phyloP scores from a whole-genome alignment of 345 rosid genomes.

The Lenwebbia sp. region DNA sequence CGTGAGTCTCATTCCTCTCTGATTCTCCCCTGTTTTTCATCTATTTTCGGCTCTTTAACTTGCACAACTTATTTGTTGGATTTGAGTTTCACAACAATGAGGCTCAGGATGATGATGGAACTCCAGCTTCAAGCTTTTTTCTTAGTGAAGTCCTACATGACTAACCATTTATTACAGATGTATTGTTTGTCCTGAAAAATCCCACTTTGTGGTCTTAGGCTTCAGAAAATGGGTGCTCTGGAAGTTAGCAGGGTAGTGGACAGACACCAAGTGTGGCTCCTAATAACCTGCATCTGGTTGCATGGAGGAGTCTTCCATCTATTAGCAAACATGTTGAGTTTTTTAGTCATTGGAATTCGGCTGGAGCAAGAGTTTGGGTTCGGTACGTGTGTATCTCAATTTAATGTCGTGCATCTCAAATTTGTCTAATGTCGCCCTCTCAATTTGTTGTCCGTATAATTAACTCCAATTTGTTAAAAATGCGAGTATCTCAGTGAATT shows the following conservation, averaged over 20 bases:
- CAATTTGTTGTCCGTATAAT: not conserved
- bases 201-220: constrained; percentile 19
- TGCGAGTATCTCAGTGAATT: not conserved
- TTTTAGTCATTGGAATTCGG: constrained; percentile 68
- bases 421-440: not conserved
- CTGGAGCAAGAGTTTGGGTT: constrained; percentile 91
- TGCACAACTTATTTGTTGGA: not conserved
- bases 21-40: not conserved
- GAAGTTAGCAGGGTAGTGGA: constrained; percentile 48
- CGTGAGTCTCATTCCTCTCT: constrained; percentile 28
- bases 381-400: constrained; percentile 26
- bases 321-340: constrained; percentile 70
- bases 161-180: not conserved
- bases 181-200: not conserved
- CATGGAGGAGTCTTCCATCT: constrained; percentile 86
- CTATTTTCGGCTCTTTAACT: not conserved
- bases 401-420: not conserved
- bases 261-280: constrained; percentile 63
- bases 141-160: not conserved
- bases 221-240: constrained; percentile 72
- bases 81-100: not conserved
- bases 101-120: not conserved
- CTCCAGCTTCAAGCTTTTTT: not conserved
- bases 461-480: not conserved
- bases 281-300: constrained; percentile 82